Conservation (phyloP, 805 yeast species). For the Myxozyma neglecta region DNA sequence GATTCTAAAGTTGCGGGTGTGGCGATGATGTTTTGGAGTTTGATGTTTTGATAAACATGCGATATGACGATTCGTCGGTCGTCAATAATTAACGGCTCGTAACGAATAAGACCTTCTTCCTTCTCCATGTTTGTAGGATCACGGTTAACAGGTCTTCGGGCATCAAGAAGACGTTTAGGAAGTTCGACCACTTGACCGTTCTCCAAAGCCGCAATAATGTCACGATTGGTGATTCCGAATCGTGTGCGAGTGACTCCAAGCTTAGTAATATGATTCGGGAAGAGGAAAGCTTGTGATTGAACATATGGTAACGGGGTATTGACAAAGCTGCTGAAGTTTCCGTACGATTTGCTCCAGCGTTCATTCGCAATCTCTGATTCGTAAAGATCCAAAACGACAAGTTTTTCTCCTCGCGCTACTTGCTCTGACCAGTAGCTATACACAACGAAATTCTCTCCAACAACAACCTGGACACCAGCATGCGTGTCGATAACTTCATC, state of each 20-base stretch:
- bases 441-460: slow-evolving; percentile 83
- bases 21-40: slow-evolving; percentile 33
- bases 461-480: slow-evolving; percentile 51
- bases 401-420: slow-evolving; percentile 49
- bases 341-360: slow-evolving; percentile 37
- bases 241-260: slow-evolving; percentile 59
- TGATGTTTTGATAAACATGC: slow-evolving; percentile 50
- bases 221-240: slow-evolving; percentile 67
- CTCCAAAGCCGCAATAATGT: slow-evolving; percentile 58
- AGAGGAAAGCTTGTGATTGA: slow-evolving; percentile 56
- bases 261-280: slow-evolving; percentile 58
- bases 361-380: slow-evolving; percentile 60
- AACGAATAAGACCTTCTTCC: slow-evolving; percentile 62
- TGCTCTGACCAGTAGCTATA: slow-evolving; percentile 57
- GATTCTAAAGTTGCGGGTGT: slow-evolving; percentile 75
- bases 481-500: slow-evolving; percentile 45
- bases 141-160: slow-evolving; percentile 64
- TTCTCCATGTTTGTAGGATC: slow-evolving; percentile 54
- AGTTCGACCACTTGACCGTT: slow-evolving; percentile 59
- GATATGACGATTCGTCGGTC: slow-evolving; percentile 53
- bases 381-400: slow-evolving; percentile 76
- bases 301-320: slow-evolving; percentile 48
- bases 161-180: slow-evolving; percentile 69
- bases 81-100: slow-evolving; percentile 60
- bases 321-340: slow-evolving; percentile 41